Evolutionary conservation across 345 rosid species (phyloP).

Genomic region (Dipteronia sinensis): DNA sequence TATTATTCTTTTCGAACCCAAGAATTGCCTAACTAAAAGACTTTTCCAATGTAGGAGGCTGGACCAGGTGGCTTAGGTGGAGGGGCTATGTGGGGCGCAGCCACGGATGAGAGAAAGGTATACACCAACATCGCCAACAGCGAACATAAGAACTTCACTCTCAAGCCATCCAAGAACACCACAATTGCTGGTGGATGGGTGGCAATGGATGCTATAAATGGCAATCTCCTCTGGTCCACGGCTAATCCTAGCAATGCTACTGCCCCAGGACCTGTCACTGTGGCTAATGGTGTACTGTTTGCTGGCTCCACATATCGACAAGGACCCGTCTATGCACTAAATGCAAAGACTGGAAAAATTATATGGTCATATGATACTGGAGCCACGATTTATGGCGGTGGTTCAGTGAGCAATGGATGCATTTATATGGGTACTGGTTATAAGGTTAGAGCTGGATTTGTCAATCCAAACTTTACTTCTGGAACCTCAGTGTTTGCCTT

Average conservation of each 20-base stretch:
- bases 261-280: conserved; percentile 24
- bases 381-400: conserved; percentile 26
- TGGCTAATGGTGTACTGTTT: conserved; percentile 28
- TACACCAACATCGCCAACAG: conserved; percentile 36
- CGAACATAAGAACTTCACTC: conserved; percentile 19
- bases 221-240: conserved; percentile 20
- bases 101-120: conserved; percentile 24
- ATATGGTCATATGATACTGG: conserved; percentile 32
- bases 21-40: too few relatives aligned
- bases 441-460: conserved; percentile 5
- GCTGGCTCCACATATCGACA: conserved; percentile 22
- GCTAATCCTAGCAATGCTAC: conserved; percentile 21
- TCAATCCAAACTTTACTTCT: not conserved
- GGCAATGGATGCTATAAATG: conserved; percentile 29
- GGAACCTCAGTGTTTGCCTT: conserved; percentile 26
- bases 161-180: conserved; percentile 19
- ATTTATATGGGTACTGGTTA: conserved; percentile 24
- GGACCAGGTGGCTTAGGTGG: conserved; percentile 30
- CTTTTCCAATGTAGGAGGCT: conserved; percentile 16
- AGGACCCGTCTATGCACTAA: conserved; percentile 28
- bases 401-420: conserved; percentile 32
- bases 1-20: not conserved
- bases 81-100: conserved; percentile 36
- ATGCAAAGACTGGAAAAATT: conserved; percentile 28
- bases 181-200: conserved; percentile 34